phyloP scores from a whole-genome alignment of 2,329 filamentous ascomycete genomes.

The Bipolaris zeicola region DNA sequence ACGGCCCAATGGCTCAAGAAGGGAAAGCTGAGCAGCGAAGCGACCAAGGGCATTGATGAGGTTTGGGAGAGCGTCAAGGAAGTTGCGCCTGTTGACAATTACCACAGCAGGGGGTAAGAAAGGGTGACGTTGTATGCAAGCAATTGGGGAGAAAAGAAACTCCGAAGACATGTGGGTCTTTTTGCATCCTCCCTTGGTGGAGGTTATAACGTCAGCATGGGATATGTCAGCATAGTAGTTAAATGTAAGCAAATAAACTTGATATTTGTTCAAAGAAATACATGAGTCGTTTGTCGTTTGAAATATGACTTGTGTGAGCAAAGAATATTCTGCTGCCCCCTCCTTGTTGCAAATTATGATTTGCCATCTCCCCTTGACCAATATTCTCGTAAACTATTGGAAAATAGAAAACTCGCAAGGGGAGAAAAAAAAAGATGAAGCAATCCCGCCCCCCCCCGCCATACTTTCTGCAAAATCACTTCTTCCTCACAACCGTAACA shows the following conservation, averaged over 20 bases:
- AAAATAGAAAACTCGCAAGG: background rate
- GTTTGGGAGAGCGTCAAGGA: conserved; percentile 35
- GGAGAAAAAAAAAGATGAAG: background rate
- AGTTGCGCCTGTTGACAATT: conserved; percentile 38
- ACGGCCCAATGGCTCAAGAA: conserved; percentile 29
- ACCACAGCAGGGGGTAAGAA: background rate
- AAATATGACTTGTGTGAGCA: too few species aligned
- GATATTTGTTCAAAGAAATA: background rate
- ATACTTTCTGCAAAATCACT: too few species aligned
- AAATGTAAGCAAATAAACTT: background rate
- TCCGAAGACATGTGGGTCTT: background rate
- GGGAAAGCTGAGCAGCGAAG: conserved; percentile 33
- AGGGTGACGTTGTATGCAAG: background rate
- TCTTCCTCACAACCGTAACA: conserved; percentile 9
- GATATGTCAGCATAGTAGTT: too few species aligned
- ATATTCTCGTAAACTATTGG: too few species aligned
- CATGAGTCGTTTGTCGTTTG: background rate
- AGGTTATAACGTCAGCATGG: too few species aligned
- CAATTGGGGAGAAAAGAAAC: background rate
- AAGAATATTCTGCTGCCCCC: too few species aligned
- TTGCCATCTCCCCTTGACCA: too few species aligned
- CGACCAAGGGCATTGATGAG: conserved; percentile 28
- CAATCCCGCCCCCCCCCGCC: too few species aligned
- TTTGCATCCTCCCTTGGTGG: too few species aligned
- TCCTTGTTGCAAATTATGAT: too few species aligned